Base-by-base conservation (phyloP, 441 rosid species). In the Brassica balearica region DNA sequence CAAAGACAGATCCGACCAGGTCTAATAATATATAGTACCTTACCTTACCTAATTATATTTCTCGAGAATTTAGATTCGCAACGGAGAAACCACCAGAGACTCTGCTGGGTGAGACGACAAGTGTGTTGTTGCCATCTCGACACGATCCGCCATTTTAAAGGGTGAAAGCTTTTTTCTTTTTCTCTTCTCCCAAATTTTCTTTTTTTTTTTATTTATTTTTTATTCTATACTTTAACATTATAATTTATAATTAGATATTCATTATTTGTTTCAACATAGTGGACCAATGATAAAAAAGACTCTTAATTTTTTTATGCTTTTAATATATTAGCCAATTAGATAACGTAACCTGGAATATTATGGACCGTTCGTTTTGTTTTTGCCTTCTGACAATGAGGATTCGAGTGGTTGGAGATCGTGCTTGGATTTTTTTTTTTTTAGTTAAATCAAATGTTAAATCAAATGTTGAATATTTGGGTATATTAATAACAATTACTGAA, bases 111-210 rank as follows among this genome's bases (percentile, higher is more conserved):
- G 82, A 70, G 69, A 70, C 79, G 82, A 80, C 82, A 80, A 75
- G 82, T 80, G 80, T 74, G 76, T 70, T 80, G 72, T 75, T 74
- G 79, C 68, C 17, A 58, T 75, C 76, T 74, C 73, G 82, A 80
- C 82, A 80, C 82, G 82, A 80, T 41, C 72, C 29, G 72, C 68
- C 65, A 69, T 70, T 75, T 80, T 80, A 80, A 62, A 59, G 82
- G 82, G 34, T n/a, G 8, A 32, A 69, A 38, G 68, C 63, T 55
- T 68, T 25, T 22, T 62, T 34, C 9, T 36, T 63, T 27, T n/a
- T 38, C 27, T 23, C 11, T 60, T 6, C 56, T 34, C 27, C 9
- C n/a, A 4, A 11, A 3, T 34, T 27, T 70, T 29, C 25, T 3
- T 68, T 2, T 43, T 6, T 68, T 23, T 14, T 8, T 19, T 11